Percentiles rank a stretch among this genome's conserved stretches.
phyloP scores from a whole-genome alignment of 1,284 basidiomycete species.

The Austroboletus niveus region DNA sequence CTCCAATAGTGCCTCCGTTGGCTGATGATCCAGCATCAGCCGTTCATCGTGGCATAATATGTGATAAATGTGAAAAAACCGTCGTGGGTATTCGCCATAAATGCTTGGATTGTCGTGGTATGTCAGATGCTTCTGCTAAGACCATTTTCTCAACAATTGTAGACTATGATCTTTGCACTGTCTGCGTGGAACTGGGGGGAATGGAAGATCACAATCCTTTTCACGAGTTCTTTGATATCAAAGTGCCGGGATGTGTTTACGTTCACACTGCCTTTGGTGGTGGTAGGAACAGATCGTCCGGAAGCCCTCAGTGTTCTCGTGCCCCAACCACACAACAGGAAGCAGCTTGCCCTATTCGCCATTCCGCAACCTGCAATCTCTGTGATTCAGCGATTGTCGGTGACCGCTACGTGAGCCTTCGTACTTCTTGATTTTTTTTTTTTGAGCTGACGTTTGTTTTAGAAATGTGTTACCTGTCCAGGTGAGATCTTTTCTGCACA shows the following conservation, averaged over 20 bases:
- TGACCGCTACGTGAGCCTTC: constrained; percentile 59
- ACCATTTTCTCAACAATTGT: neutral
- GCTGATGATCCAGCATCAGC: neutral
- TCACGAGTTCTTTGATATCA: constrained; percentile 70
- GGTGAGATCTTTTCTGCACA: constrained; percentile 17
- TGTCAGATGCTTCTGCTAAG: constrained; percentile 13
- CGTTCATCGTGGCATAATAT: constrained; percentile 23
- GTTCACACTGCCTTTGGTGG: constrained; percentile 56
- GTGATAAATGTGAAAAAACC: constrained; percentile 52
- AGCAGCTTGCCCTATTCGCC: constrained; percentile 36
- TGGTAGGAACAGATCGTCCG: constrained; percentile 13
- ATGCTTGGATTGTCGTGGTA: constrained; percentile 70
- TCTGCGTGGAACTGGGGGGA: constrained; percentile 47
- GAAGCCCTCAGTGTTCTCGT: neutral
- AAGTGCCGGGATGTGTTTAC: constrained; percentile 59
- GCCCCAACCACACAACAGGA: neutral
- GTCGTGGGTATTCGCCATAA: constrained; percentile 69
- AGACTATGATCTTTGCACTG: constrained; percentile 73
- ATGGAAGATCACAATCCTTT: constrained; percentile 52
- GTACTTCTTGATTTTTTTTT: constrained; percentile 1
- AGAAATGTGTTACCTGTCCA: constrained; percentile 75
- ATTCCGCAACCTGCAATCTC: constrained; percentile 68
- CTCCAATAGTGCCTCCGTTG: neutral
- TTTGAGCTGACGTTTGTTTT: constrained; percentile 1
- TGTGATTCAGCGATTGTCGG: constrained; percentile 72